Conservation (phyloP, 257 asterid species). For the Nicotiana obtusifolia region DNA sequence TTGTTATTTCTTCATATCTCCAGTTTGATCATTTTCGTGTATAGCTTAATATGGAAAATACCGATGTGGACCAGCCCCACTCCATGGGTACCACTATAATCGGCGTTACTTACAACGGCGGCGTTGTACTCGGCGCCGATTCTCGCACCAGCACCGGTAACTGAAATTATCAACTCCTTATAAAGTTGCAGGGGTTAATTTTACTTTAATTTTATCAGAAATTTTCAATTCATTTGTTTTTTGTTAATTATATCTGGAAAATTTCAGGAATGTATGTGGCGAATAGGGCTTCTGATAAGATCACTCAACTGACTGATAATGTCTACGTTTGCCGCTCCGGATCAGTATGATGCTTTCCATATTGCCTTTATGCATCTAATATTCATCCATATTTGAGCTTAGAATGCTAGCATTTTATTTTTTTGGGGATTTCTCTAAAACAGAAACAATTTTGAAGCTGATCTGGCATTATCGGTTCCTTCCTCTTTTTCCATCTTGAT, state of each 20-base stretch:
- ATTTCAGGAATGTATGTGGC: conserved; percentile 72
- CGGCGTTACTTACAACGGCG: conserved; percentile 83
- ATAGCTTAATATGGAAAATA: neutral
- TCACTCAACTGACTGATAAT: conserved; percentile 76
- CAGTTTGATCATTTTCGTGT: neutral
- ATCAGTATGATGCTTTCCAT: conserved; percentile 27
- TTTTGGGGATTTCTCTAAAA: neutral
- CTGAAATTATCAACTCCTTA: neutral
- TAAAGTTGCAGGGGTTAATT: neutral
- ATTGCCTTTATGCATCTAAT: neutral
- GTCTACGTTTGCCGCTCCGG: conserved; percentile 89
- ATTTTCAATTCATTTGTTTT: neutral
- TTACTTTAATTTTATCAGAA: neutral
- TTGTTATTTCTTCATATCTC: neutral
- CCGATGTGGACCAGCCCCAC: conserved; percentile 39
- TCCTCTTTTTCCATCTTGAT: neutral
- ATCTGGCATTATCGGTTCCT: no score
- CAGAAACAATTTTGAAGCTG: neutral
- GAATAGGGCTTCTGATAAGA: conserved; percentile 90
- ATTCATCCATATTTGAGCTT: neutral
- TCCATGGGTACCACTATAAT: conserved; percentile 88
- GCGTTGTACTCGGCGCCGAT: conserved; percentile 84
- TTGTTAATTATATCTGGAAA: neutral
- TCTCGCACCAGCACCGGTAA: conserved; percentile 89
- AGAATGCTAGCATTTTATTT: neutral